Base-by-base conservation (phyloP, 495 filamentous ascomycete species). In the Geoglossum glabrum region DNA sequence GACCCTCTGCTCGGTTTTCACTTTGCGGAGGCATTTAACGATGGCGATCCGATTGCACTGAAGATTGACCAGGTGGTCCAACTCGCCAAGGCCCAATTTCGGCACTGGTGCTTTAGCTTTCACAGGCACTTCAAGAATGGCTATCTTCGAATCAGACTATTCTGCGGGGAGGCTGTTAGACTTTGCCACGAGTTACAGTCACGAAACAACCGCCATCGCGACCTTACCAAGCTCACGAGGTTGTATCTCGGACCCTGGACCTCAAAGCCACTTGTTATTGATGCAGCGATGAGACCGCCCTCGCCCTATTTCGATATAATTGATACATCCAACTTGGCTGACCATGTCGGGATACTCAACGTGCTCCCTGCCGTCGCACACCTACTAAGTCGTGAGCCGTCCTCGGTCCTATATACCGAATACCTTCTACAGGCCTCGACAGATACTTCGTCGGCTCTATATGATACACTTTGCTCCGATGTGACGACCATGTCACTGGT, bases 291-390 rank as follows among this genome's bases (percentile, higher is more conserved):
- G 17, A 56, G 57, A 7, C 71, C 70, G 11, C 74, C 76, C 13
- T 57, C 59, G 31, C 50, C 31, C 11, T 11, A 5, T 34, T 82
- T 82, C 55, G 69, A 80, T 58, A 67, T 76, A n/a, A 78, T 83
- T 40, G 76, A 83, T 59, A 80, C 78, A 0, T 79, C 75, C 5
- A 76, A 75, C 57, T 65, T 81, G 7, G 62, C 65, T 21, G 76
- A 79, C 59, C 68, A 76, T 52, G 11, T 75, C 26, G 76, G 76
- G 21, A 56, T 66, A 0, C 40, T 81, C 9, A 77, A 75, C 55
- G 43, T 80, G 13, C 61, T 82, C 13, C 61, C 74, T 28, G 70
- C 77, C 1, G 61, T 73, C 0, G 61, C 62, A 10, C 79, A 74
- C 10, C 59, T 82, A 30, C 63, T 81, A 10, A 65, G 64, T 6